Evolutionary conservation across 2,329 filamentous ascomycete species (phyloP).

Genomic region (Cladosporium halotolerans): DNA sequence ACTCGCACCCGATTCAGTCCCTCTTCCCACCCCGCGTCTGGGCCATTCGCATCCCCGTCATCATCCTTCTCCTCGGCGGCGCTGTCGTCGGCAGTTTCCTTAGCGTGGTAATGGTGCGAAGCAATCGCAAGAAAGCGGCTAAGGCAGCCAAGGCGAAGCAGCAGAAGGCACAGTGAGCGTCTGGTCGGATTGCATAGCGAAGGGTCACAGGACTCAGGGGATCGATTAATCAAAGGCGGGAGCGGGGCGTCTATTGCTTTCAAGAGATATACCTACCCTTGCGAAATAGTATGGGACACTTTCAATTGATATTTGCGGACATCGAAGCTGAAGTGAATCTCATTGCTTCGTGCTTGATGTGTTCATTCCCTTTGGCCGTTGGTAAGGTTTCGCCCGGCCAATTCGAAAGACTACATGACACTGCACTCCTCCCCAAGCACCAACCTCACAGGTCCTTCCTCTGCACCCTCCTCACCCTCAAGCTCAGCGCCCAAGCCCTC

Average conservation of each 20-base stretch:
- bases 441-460: constrained; percentile 13
- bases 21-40: constrained; percentile 96
- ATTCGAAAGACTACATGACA: constrained; percentile 15
- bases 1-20: constrained; percentile 84
- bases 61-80: constrained; percentile 83
- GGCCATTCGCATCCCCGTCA: constrained; percentile 97
- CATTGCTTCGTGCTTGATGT: too few species aligned
- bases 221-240: too few species aligned
- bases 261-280: too few species aligned
- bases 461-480: constrained; percentile 8
- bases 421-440: constrained; percentile 23
- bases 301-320: too few species aligned
- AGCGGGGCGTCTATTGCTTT: too few species aligned
- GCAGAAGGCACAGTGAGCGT: constrained; percentile 49
- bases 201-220: too few species aligned
- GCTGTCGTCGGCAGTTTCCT: constrained; percentile 96
- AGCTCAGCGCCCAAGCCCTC: constrained; percentile 2
- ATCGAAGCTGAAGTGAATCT: too few species aligned
- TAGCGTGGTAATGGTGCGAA: constrained; percentile 95
- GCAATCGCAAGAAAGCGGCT: constrained; percentile 93
- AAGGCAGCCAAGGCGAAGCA: constrained; percentile 82
- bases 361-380: too few species aligned
- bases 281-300: too few species aligned
- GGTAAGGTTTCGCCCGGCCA: too few species aligned
- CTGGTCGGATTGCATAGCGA: too few species aligned